Percentiles rank a stretch among this genome's conserved stretches.
Conservation (phyloP, 177 flowering plant genomes). For the Vitis hybrid region DNA sequence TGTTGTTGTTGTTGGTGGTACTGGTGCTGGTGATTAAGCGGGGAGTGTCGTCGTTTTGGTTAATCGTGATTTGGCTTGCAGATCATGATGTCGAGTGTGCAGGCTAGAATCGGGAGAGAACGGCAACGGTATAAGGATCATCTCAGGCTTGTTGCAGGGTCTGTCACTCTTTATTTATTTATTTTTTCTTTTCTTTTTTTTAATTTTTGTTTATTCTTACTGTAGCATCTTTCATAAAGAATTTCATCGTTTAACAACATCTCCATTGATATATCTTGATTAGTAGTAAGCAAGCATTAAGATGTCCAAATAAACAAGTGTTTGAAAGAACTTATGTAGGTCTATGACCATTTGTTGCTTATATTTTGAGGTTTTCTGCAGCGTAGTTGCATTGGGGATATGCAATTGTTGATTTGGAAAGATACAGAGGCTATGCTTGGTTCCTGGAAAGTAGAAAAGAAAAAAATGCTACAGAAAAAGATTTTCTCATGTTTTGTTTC, state of each 20-base stretch:
- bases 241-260: background rate
- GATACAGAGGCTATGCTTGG: no score
- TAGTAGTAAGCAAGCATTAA: background rate
- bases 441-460: no score
- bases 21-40: no score
- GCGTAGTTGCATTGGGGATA: no score
- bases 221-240: background rate
- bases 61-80: background rate
- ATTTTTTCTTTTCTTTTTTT: background rate
- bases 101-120: background rate
- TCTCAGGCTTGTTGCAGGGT: background rate
- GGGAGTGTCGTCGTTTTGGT: background rate
- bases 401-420: no score
- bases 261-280: background rate
- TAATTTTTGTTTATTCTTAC: background rate
- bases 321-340: no score
- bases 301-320: no score
- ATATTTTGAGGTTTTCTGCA: no score
- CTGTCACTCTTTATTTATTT: background rate
- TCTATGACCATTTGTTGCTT: no score
- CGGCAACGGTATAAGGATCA: constrained; percentile 1
- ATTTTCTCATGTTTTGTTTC: no score
- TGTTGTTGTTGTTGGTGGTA: no score
- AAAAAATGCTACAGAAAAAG: no score
- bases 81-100: background rate